Evolutionary conservation across 2,329 filamentous ascomycete genomes (phyloP), one percentile per base, ranked within the genome.

Genomic region (Phyllosticta citriasiana): DNA sequence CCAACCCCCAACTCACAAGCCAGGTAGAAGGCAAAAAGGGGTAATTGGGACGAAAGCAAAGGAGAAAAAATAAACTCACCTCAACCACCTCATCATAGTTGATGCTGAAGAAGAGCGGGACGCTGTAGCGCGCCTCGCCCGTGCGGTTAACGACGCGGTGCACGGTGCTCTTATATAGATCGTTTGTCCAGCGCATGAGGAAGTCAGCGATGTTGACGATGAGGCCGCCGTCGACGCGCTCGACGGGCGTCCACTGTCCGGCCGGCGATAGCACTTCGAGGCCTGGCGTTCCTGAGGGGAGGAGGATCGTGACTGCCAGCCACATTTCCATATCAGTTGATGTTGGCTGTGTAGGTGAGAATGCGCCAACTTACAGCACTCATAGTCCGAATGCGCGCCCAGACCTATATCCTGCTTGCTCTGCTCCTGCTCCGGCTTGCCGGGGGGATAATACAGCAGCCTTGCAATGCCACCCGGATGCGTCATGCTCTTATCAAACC

Each of bases 151-250:
- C 72, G 1, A 77, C 79, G 1, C 78, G 69, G 63, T 81, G 80
- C n/a, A 82, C 73, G 0, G 78, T 80, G 53, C 75, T 79, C 59
- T 78, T 73, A 60, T 79, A 82, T 54, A 69, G 62, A 19, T 77
- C 79, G 60, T 82, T 82, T 0, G 79, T 80, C 70, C 78, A 79
- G 16, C 79, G 73, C 73, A 79, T 79, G 63, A 82, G 67, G 59
- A 76, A 79, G 65, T 82, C 78, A 5, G 74, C 80, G 19, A 82
- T 77, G 58, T 82, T 82, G n/a, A 82, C 77, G 16, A 82, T 78
- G 54, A 81, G 73, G 0, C 78, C 73, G 0, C 72, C 76, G 1
- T 72, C 71, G 0, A 78, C 66, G 2, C 78, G 76, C 3, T 66
- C 64, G 0, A 77, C 69, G 3, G 66, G 33, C 35, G 70, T 68